Evolutionary conservation across 2,329 filamentous ascomycete genomes (phyloP).

Genomic region (Huntiella decipiens): DNA sequence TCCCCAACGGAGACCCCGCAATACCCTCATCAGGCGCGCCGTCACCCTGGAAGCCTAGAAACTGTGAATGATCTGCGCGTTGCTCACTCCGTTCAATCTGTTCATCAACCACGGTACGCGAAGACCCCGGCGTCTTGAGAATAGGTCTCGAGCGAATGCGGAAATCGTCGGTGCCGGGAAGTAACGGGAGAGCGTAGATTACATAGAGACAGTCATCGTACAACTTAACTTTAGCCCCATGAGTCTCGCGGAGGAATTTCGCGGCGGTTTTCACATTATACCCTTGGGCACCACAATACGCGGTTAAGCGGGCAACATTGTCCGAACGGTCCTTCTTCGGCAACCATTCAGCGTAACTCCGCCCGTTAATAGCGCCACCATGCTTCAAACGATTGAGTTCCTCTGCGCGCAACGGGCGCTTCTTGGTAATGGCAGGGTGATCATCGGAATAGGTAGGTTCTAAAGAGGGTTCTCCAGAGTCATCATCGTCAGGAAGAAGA

Average conservation of each 20-base stretch:
- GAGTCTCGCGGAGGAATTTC: conserved; percentile 68
- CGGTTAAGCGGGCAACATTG: conserved; percentile 75
- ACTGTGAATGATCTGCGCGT: conserved; percentile 49
- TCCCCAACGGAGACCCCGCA: not conserved
- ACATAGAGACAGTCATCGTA: conserved; percentile 96
- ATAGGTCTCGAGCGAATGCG: conserved; percentile 77
- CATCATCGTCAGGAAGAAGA: conserved; percentile 64
- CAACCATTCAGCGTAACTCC: conserved; percentile 84
- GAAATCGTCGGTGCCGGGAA: conserved; percentile 74
- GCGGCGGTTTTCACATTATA: conserved; percentile 83
- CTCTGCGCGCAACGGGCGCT: conserved; percentile 44
- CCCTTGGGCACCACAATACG: conserved; percentile 87
- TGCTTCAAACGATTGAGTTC: conserved; percentile 45
- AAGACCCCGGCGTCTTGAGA: conserved; percentile 71
- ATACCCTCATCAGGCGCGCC: conserved; percentile 14
- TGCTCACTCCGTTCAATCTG: conserved; percentile 90
- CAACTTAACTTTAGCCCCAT: conserved; percentile 81
- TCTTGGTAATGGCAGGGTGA: conserved; percentile 4
- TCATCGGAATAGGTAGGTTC: conserved; percentile 27
- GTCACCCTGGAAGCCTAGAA: conserved; percentile 7
- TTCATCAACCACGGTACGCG: conserved; percentile 79
- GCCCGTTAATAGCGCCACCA: conserved; percentile 45
- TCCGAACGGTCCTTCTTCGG: conserved; percentile 76
- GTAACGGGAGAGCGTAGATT: conserved; percentile 78
- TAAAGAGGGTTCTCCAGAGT: conserved; percentile 26